Conservation (phyloP, 179 eudicot species). For the Spinacia oleracea region DNA sequence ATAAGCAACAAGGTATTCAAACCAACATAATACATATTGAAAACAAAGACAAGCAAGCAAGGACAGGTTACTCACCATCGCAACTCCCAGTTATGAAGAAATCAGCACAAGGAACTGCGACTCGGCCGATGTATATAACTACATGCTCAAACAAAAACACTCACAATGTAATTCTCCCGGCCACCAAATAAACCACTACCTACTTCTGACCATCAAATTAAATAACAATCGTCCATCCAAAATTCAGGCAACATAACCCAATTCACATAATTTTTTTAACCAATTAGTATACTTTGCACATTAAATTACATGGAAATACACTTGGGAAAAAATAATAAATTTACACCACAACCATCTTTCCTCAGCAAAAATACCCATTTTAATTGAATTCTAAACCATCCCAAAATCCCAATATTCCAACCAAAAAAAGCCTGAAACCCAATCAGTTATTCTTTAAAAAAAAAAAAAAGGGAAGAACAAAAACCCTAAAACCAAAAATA, state of each 20-base stretch:
- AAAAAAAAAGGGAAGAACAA: too few species aligned
- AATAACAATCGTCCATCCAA: not conserved
- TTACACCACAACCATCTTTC: not conserved
- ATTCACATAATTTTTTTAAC: not conserved
- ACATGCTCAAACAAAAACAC: constrained; percentile 45
- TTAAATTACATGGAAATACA: not conserved
- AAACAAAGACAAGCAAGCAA: not conserved
- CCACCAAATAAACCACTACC: not conserved
- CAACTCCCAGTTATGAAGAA: constrained; percentile 90
- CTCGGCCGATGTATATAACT: constrained; percentile 97
- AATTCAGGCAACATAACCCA: not conserved
- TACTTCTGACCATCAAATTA: not conserved
- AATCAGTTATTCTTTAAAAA: too few species aligned
- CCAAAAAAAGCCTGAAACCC: not conserved
- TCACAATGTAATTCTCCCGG: not conserved
- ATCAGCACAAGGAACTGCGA: constrained; percentile 84
- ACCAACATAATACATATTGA: not conserved
- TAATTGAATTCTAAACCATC: not conserved
- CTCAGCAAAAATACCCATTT: not conserved
- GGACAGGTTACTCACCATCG: constrained; percentile 58
- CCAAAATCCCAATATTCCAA: not conserved
- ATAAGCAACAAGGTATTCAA: not conserved
- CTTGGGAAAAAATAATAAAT: not conserved
- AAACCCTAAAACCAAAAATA: constrained; percentile 21
- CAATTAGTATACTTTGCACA: not conserved